phyloP scores from a whole-genome alignment of 1,284 basidiomycete genomes.

The Golubevia pallescens region DNA sequence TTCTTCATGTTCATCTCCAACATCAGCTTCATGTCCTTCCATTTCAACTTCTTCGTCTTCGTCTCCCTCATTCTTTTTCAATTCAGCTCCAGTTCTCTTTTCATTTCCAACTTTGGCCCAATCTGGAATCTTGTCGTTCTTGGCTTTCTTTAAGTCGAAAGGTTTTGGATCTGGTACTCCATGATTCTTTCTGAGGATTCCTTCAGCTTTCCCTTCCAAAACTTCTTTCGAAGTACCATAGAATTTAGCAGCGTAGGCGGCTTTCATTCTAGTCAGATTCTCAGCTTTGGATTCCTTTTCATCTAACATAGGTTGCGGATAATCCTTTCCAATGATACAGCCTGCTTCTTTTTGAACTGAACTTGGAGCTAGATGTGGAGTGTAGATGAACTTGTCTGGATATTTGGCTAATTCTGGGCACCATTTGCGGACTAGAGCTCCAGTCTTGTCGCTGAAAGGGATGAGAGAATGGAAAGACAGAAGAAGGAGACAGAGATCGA shows the following conservation, averaged over 20 bases:
- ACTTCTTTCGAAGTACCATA: slow-evolving; percentile 42
- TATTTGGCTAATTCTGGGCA: slow-evolving; percentile 65
- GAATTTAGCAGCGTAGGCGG: slow-evolving; percentile 25
- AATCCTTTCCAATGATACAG: slow-evolving; percentile 50
- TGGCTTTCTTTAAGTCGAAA: neutral
- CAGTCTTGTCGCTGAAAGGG: slow-evolving; percentile 66
- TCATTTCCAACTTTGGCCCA: slow-evolving; percentile 33
- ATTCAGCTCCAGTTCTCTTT: slow-evolving; percentile 8
- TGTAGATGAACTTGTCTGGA: slow-evolving; percentile 53
- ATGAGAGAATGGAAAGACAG: too few relatives aligned
- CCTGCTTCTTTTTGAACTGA: slow-evolving; percentile 45
- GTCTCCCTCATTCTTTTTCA: slow-evolving; percentile 11
- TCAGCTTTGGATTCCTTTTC: slow-evolving; percentile 45
- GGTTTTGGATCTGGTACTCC: slow-evolving; percentile 13
- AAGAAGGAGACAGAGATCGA: neutral
- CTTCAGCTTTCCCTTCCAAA: slow-evolving; percentile 39
- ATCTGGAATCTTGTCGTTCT: slow-evolving; percentile 24
- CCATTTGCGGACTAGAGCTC: slow-evolving; percentile 66
- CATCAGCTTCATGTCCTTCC: slow-evolving; percentile 18
- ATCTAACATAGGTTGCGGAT: slow-evolving; percentile 46
- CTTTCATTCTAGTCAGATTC: slow-evolving; percentile 34
- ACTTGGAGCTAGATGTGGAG: slow-evolving; percentile 37
- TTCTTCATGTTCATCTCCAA: slow-evolving; percentile 20
- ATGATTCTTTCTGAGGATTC: slow-evolving; percentile 35
- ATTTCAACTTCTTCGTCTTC: slow-evolving; percentile 19